Evolutionary conservation across 2,329 filamentous ascomycete species (phyloP).

Genomic region (Sclerotinia minor): DNA sequence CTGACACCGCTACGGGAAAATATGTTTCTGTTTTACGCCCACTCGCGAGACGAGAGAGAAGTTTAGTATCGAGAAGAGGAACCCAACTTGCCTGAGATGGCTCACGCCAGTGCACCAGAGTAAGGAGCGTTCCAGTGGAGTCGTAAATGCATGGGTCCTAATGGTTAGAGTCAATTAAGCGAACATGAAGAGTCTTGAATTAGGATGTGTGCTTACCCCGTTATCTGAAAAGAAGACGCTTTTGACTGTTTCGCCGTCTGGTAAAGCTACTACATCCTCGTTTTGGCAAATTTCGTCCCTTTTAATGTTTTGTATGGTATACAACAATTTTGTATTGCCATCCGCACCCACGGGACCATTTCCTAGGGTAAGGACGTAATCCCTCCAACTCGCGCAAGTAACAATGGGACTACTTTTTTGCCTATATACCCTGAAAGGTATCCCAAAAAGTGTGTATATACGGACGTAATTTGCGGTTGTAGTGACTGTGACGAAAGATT

Average conservation of each 20-base stretch:
- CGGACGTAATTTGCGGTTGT: slow-evolving; percentile 87
- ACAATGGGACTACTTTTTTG: slow-evolving; percentile 90
- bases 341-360: slow-evolving; percentile 83
- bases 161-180: slow-evolving; percentile 19
- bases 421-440: slow-evolving; percentile 84
- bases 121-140: slow-evolving; percentile 82
- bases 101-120: slow-evolving; percentile 86
- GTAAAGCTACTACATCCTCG: slow-evolving; percentile 85
- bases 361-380: slow-evolving; percentile 94
- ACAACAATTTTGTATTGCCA: slow-evolving; percentile 75
- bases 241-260: slow-evolving; percentile 69
- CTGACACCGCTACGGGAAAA: slow-evolving; percentile 92
- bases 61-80: slow-evolving; percentile 85
- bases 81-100: slow-evolving; percentile 87
- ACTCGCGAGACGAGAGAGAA: slow-evolving; percentile 75
- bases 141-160: slow-evolving; percentile 96
- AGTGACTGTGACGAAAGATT: slow-evolving; percentile 86
- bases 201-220: slow-evolving; percentile 61
- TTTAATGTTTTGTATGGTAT: slow-evolving; percentile 94
- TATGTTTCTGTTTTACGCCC: slow-evolving; percentile 88
- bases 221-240: slow-evolving; percentile 89
- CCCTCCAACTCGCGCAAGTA: slow-evolving; percentile 88
- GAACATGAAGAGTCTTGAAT: background rate
- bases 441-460: slow-evolving; percentile 88
- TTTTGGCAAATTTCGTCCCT: slow-evolving; percentile 92